These are phyloP conservation scores for Torrubiella hemipterigena DNA, from an alignment of 2,329 filamentous ascomycete species.

Conservation along the genomic window DNA sequence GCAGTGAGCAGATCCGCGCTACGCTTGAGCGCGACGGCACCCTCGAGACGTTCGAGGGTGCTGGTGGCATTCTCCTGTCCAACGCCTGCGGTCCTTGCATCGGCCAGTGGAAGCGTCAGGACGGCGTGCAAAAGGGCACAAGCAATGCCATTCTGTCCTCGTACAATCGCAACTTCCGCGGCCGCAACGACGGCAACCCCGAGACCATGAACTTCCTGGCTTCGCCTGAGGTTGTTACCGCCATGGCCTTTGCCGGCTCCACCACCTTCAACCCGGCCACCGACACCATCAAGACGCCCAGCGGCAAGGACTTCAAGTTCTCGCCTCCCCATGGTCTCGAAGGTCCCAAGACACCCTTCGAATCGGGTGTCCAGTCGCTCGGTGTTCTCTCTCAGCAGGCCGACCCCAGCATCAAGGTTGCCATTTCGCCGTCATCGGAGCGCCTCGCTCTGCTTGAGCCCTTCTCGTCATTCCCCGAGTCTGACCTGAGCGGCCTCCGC, in stretches of 20 bases:
- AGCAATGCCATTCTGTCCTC: constrained; percentile 91
- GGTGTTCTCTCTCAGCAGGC: constrained; percentile 61
- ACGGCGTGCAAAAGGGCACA: constrained; percentile 73
- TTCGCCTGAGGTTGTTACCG: constrained; percentile 91
- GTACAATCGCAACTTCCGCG: constrained; percentile 97
- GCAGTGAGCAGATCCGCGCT: constrained; percentile 91
- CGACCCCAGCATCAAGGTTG: constrained; percentile 57
- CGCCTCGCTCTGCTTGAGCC: constrained; percentile 86
- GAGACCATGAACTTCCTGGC: constrained; percentile 98
- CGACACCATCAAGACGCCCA: constrained; percentile 68
- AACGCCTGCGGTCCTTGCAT: constrained; percentile 94
- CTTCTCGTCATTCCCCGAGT: constrained; percentile 69
- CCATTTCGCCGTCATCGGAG: constrained; percentile 76
- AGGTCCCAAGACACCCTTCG: constrained; percentile 55
- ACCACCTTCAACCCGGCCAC: constrained; percentile 96
- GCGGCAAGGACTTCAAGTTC: constrained; percentile 77
- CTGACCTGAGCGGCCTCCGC: constrained; percentile 63
- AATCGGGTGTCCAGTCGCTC: constrained; percentile 63
- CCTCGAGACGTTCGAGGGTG: constrained; percentile 71
- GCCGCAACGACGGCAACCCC: constrained; percentile 91
- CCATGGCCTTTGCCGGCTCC: constrained; percentile 82
- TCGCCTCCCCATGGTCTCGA: constrained; percentile 61
- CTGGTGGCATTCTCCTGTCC: constrained; percentile 79
- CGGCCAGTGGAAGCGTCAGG: constrained; percentile 88
- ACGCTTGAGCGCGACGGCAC: constrained; percentile 85